These are phyloP conservation scores for Cercospora sojina DNA, from an alignment of 2,329 filamentous ascomycete genomes.

Conservation along the genomic window DNA sequence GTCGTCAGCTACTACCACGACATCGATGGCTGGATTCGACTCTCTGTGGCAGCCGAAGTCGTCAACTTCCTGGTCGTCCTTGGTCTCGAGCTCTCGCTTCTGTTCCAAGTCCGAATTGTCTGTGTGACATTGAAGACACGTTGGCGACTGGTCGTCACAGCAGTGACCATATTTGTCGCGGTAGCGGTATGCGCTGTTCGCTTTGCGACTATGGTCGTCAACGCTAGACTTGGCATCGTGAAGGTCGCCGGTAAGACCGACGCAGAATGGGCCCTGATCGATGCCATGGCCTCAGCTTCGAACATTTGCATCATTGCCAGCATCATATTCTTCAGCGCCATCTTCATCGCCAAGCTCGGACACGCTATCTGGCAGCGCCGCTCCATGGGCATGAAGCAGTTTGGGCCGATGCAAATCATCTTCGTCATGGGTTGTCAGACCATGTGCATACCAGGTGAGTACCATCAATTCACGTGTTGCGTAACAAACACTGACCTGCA, in stretches of 20 bases:
- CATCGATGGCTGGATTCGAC: conserved; percentile 19
- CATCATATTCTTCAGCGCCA: conserved; percentile 61
- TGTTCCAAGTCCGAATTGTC: conserved; percentile 64
- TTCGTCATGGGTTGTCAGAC: conserved; percentile 69
- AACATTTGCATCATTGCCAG: conserved; percentile 56
- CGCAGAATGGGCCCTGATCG: conserved; percentile 23
- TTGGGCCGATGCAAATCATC: conserved; percentile 65
- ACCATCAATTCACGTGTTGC: not conserved
- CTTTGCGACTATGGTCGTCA: conserved; percentile 53
- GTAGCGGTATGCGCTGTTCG: conserved; percentile 55
- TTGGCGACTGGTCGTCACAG: conserved; percentile 49
- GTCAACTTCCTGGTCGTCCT: conserved; percentile 55
- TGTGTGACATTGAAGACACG: conserved; percentile 49
- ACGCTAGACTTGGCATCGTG: conserved; percentile 36
- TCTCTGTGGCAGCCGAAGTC: conserved; percentile 50
- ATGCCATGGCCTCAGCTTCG: conserved; percentile 46
- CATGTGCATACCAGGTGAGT: conserved; percentile 62
- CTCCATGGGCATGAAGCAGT: conserved; percentile 58
- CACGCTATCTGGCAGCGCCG: conserved; percentile 57
- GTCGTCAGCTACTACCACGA: conserved; percentile 30
- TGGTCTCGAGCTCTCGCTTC: conserved; percentile 58
- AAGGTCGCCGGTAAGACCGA: conserved; percentile 19
- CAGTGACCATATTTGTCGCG: conserved; percentile 51
- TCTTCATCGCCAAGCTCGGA: conserved; percentile 63
- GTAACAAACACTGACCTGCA: conserved; percentile 20